Evolutionary conservation across 2,329 filamentous ascomycete species (phyloP).

Genomic region (Beauveria scarabaeidicola): DNA sequence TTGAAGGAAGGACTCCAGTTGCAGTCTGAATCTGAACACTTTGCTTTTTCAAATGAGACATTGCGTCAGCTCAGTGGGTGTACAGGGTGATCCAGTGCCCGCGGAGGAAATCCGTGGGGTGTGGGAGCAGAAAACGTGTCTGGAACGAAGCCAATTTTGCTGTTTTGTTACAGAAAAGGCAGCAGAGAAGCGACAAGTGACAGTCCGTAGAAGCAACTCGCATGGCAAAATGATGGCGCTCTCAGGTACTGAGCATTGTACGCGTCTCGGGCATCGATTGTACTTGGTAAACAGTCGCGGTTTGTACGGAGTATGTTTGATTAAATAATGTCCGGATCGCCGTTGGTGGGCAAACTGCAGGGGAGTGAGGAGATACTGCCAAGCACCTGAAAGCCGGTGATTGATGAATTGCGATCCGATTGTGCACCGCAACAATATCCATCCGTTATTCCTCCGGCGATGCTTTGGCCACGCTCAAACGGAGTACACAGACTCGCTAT

Average conservation of each 20-base stretch:
- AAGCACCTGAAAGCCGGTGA: not conserved
- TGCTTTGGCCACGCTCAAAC: not conserved
- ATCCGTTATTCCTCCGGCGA: not conserved
- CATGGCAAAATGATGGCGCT: not conserved
- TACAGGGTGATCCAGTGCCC: not conserved
- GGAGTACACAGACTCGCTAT: not conserved
- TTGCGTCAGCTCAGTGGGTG: not conserved
- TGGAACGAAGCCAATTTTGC: not conserved
- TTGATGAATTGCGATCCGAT: not conserved
- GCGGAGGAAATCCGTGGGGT: not conserved
- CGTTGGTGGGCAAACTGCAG: not conserved
- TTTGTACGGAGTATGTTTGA: not conserved
- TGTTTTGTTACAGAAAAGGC: not conserved
- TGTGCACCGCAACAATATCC: not conserved
- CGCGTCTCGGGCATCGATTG: no score
- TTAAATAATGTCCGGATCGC: not conserved
- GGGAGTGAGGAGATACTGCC: not conserved
- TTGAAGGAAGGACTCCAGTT: not conserved
- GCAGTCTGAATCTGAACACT: not conserved
- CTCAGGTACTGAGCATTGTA: no score
- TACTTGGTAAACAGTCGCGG: no score
- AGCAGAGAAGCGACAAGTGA: not conserved
- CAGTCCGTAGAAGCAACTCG: not conserved
- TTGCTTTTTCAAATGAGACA: conserved; percentile 4
- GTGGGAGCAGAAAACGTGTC: not conserved